phyloP scores from a whole-genome alignment of 352 stramenopile genomes.

The Bremia lactucae region DNA sequence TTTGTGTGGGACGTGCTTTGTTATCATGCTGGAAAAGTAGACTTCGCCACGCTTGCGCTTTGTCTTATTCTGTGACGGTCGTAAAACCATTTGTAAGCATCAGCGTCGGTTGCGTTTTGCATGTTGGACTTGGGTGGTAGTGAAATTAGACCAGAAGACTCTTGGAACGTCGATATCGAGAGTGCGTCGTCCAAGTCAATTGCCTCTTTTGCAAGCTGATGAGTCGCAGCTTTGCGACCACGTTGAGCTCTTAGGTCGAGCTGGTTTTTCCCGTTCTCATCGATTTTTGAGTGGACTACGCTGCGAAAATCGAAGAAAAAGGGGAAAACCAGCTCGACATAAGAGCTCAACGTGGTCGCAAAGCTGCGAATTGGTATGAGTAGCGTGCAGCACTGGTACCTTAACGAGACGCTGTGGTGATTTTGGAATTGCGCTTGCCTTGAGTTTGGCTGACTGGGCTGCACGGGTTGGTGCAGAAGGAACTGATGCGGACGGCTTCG shows the following conservation, averaged over 20 bases:
- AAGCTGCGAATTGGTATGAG: too few relatives aligned
- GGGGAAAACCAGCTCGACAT: too few relatives aligned
- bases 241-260: not conserved
- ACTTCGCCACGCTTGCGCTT: not conserved
- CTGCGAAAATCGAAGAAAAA: not conserved
- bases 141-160: not conserved
- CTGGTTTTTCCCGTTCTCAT: not conserved
- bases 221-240: not conserved
- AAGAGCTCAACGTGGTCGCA: too few relatives aligned
- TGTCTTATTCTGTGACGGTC: not conserved
- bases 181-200: not conserved
- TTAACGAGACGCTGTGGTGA: too few relatives aligned
- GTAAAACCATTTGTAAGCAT: not conserved
- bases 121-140: not conserved
- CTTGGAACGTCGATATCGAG: not conserved
- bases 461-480: too few relatives aligned
- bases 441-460: too few relatives aligned
- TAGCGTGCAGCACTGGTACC: too few relatives aligned
- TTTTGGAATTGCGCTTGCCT: too few relatives aligned
- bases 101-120: not conserved
- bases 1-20: not conserved
- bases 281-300: not conserved
- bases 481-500: not conserved
- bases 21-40: not conserved
- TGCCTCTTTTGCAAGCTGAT: not conserved